Conservation (phyloP, 2,329 filamentous ascomycete genomes). For the Colletotrichum orchidophilum region DNA sequence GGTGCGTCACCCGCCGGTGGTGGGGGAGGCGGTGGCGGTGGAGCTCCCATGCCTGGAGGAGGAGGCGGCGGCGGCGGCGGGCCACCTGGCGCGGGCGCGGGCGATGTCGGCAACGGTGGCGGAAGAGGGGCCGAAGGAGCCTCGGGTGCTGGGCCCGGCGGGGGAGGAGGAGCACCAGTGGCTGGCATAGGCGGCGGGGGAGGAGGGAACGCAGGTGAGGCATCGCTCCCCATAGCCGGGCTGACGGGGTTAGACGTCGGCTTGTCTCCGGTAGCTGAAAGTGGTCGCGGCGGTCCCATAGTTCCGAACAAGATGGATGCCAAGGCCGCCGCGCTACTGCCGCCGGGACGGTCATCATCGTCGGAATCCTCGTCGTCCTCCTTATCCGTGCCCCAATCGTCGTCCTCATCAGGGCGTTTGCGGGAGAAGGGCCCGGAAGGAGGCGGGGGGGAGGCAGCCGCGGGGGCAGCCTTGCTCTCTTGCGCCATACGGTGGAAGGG, state of each 20-base stretch:
- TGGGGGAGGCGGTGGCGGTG: slow-evolving; percentile 54
- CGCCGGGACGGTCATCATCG: slow-evolving; percentile 80
- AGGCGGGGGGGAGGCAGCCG: slow-evolving; percentile 45
- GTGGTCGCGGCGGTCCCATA: slow-evolving; percentile 90
- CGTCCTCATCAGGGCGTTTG: slow-evolving; percentile 69
- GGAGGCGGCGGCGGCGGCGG: slow-evolving; percentile 54
- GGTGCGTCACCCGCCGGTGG: slow-evolving; percentile 49
- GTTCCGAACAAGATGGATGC: slow-evolving; percentile 96
- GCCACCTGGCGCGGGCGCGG: slow-evolving; percentile 43
- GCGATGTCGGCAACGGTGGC: slow-evolving; percentile 43
- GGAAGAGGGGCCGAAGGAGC: slow-evolving; percentile 42
- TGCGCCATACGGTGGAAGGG: slow-evolving; percentile 91
- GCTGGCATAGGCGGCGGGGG: slow-evolving; percentile 40
- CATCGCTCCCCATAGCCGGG: slow-evolving; percentile 50
- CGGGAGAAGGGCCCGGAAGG: slow-evolving; percentile 63
- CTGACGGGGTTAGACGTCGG: slow-evolving; percentile 52
- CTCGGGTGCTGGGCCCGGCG: slow-evolving; percentile 36
- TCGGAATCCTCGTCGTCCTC: slow-evolving; percentile 71
- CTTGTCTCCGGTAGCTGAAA: slow-evolving; percentile 84
- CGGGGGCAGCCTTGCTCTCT: slow-evolving; percentile 58
- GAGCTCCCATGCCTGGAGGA: slow-evolving; percentile 47
- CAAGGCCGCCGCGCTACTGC: slow-evolving; percentile 87
- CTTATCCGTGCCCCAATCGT: slow-evolving; percentile 83
- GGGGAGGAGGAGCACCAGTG: slow-evolving; percentile 43
- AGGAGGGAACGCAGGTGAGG: slow-evolving; percentile 44